phyloP scores from a whole-genome alignment of 495 filamentous ascomycete genomes.

The Articulospora tetracladia region DNA sequence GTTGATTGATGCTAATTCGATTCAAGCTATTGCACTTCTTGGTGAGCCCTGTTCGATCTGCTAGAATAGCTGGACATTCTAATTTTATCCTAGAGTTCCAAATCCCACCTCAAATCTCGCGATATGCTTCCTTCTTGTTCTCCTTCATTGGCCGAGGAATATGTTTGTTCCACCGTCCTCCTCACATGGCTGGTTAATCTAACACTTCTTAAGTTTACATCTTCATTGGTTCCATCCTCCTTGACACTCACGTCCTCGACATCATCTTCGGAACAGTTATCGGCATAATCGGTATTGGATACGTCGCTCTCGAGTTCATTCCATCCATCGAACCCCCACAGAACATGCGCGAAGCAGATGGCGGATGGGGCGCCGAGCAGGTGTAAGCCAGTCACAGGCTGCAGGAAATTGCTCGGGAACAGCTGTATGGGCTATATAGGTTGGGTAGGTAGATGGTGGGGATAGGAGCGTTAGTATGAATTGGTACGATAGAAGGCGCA shows the following conservation, averaged over 20 bases:
- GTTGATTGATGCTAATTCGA: not conserved
- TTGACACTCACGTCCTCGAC: conserved; percentile 54
- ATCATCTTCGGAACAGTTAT: conserved; percentile 68
- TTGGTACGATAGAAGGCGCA: not conserved
- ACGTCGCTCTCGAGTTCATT: conserved; percentile 85
- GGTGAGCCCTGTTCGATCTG: conserved; percentile 24
- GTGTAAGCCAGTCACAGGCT: conserved; percentile 11
- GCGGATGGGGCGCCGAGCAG: conserved; percentile 82
- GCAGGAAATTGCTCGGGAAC: not conserved
- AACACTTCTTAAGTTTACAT: conserved; percentile 73
- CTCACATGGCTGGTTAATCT: too few relatives aligned
- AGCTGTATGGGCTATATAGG: too few relatives aligned
- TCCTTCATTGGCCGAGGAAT: conserved; percentile 92
- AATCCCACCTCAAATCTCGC: conserved; percentile 85
- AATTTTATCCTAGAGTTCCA: conserved; percentile 66
- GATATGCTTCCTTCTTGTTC: conserved; percentile 97
- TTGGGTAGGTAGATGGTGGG: not conserved
- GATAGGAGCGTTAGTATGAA: not conserved
- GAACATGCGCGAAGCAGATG: conserved; percentile 85
- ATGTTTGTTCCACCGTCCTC: conserved; percentile 57
- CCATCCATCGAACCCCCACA: conserved; percentile 95
- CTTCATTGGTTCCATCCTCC: conserved; percentile 83
- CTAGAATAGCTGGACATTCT: not conserved
- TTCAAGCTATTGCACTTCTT: conserved; percentile 52
- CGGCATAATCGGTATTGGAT: conserved; percentile 71